A percentile compares a stretch with the other conserved stretches of the same genome.
Evolutionary conservation across 345 rosid genomes (phyloP).

Genomic region (Boechera divaricarpa): DNA sequence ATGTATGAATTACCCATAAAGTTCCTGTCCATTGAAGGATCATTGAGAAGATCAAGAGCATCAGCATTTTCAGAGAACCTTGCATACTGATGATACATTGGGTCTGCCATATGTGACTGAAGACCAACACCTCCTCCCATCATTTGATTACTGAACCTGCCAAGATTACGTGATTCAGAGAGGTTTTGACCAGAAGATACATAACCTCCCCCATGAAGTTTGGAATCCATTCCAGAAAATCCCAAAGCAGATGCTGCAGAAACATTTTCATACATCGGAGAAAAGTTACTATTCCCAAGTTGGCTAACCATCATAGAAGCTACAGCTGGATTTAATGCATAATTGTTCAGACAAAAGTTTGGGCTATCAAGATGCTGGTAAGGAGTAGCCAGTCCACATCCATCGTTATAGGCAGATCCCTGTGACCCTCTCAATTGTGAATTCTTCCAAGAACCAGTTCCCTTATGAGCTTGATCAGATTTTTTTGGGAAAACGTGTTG

Average conservation of each 20-base stretch:
- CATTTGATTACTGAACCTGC: slow-evolving; percentile 56
- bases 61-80: slow-evolving; percentile 60
- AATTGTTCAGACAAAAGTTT: slow-evolving; percentile 59
- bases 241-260: slow-evolving; percentile 69
- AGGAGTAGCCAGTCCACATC: slow-evolving; percentile 54
- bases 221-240: slow-evolving; percentile 66
- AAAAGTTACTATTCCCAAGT: slow-evolving; percentile 58
- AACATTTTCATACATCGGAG: slow-evolving; percentile 74
- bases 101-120: slow-evolving; percentile 64
- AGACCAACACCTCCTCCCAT: slow-evolving; percentile 53
- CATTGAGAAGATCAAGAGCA: slow-evolving; percentile 58
- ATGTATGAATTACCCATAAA: slow-evolving; percentile 58
- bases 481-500: slow-evolving; percentile 54
- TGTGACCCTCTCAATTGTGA: slow-evolving; percentile 72
- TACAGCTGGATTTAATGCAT: slow-evolving; percentile 61
- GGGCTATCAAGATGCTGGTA: slow-evolving; percentile 57
- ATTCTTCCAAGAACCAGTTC: slow-evolving; percentile 50
- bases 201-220: slow-evolving; percentile 63
- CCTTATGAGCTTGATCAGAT: slow-evolving; percentile 47
- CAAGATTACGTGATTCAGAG: slow-evolving; percentile 53
- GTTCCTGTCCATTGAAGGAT: slow-evolving; percentile 56
- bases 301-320: slow-evolving; percentile 71
- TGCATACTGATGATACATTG: slow-evolving; percentile 67
- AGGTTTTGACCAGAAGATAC: slow-evolving; percentile 56
- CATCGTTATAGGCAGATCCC: slow-evolving; percentile 54